phyloP scores from a whole-genome alignment of 164 flowering plant genomes.

The Nymphaea colorata region DNA sequence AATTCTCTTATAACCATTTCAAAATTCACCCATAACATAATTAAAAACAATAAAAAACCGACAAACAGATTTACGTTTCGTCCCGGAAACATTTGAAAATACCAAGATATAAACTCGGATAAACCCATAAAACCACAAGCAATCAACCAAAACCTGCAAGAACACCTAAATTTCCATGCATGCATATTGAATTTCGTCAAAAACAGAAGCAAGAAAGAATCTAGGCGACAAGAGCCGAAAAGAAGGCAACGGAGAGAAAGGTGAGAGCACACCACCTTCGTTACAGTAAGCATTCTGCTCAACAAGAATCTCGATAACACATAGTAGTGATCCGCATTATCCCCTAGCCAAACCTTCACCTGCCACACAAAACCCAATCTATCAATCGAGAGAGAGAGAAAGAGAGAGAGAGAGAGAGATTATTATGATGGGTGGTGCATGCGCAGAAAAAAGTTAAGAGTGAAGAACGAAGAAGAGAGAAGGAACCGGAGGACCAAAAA shows the following conservation, averaged over 20 bases:
- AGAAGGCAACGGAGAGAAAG: neutral
- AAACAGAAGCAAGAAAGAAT: too few species aligned
- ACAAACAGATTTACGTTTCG: too few species aligned
- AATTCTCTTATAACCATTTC: too few species aligned
- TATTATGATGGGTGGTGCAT: neutral
- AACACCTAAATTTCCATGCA: too few species aligned
- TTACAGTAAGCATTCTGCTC: slow-evolving; percentile 94
- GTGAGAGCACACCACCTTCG: slow-evolving; percentile 43
- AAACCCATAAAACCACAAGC: too few species aligned
- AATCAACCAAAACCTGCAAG: too few species aligned
- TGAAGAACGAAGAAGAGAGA: neutral
- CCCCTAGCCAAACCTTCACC: slow-evolving; percentile 97
- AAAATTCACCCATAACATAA: too few species aligned
- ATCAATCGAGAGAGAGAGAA: neutral
- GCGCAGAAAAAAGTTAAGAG: neutral
- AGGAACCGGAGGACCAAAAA: slow-evolving; percentile 7
- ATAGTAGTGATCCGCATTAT: slow-evolving; percentile 94
- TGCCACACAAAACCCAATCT: slow-evolving; percentile 10
- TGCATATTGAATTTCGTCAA: too few species aligned
- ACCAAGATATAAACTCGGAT: too few species aligned
- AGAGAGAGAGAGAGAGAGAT: too few species aligned
- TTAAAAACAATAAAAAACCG: too few species aligned
- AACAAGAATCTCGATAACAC: slow-evolving; percentile 89
- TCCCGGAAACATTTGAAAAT: too few species aligned
- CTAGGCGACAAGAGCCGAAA: neutral